Base-by-base conservation (phyloP, 108 stramenopile species). In the Cyclotella distinguenda region DNA sequence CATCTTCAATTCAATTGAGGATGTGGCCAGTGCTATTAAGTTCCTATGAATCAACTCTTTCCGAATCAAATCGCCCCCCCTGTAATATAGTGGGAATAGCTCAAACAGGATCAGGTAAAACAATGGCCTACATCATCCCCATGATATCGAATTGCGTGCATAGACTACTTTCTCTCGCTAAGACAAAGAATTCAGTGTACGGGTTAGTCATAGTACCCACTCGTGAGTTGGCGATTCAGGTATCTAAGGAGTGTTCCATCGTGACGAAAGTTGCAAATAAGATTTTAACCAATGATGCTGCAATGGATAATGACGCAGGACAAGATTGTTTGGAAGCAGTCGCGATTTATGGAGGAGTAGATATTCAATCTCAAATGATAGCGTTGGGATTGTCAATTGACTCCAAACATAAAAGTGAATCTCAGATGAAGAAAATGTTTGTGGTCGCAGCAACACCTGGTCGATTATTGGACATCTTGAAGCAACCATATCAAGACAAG, bases 191-290 rank as follows among this genome's bases (percentile, higher is more conserved):
- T 21, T 54, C 28, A 10, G 68, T 70, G 4, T 45, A 70, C n/a
- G 72, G 69, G n/a, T 21, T 86, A 39, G 75, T 92, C 13, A 45
- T 92, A 3, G 84, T 83, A 8, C 91, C 91, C 0, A 92, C 91
- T 16, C 53, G 87, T 18, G 91, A 92, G 67, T 57, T 92, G 34
- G 82, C 74, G 9, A 59, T 49, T 30, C 91, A 92, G 59, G 83
- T 89, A 6, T 65, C 69, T 11, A 74, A 72, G 22, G 82, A 78
- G 53, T 61, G 62, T 46, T 51, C 45, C 13, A 9, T 70, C 8
- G 70, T 35, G 19, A 18, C 36, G 15, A 82, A 81, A 44, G 61
- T 64, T 11, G 77, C 66, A 18, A 81, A 86, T 55, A 77, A 67
- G 18, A 57, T 68, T 31, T 23, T 59, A 31, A 12, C 25, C 21